phyloP scores from a whole-genome alignment of 2,329 filamentous ascomycete species.

The Hortaea sp. region DNA sequence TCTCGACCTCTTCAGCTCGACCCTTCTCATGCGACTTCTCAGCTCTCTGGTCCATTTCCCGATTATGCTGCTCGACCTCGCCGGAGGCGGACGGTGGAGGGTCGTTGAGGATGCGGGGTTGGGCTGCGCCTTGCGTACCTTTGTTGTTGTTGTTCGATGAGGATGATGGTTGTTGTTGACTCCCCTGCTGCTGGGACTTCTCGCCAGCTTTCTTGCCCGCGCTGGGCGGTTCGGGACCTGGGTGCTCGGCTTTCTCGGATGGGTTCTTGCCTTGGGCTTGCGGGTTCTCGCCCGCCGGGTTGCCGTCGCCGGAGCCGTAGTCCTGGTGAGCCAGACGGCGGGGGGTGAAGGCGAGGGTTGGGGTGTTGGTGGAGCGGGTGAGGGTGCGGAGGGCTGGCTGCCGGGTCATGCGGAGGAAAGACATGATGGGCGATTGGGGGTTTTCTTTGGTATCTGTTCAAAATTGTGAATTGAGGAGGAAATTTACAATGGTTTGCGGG shows the following conservation, averaged over 20 bases:
- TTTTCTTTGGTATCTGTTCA: too few relatives aligned
- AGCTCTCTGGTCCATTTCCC: constrained; percentile 33
- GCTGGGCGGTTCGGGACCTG: constrained; percentile 34
- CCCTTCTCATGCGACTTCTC: constrained; percentile 32
- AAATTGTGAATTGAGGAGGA: too few relatives aligned
- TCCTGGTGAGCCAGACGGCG: constrained; percentile 28
- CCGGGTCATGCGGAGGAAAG: constrained; percentile 10
- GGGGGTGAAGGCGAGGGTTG: constrained; percentile 19
- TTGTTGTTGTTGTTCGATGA: constrained; percentile 3
- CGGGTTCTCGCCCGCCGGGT: constrained; percentile 34
- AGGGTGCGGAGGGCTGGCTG: constrained; percentile 10
- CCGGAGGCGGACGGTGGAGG: constrained; percentile 24
- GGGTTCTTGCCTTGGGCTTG: constrained; percentile 32
- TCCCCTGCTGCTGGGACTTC: constrained; percentile 12
- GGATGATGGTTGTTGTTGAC: constrained; percentile 15
- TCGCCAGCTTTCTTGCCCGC: constrained; percentile 16
- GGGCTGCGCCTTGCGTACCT: constrained; percentile 20
- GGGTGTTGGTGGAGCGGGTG: constrained; percentile 4
- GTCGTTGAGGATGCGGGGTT: constrained; percentile 34
- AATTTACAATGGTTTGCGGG: too few relatives aligned
- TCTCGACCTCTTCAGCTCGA: constrained; percentile 26
- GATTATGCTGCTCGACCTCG: constrained; percentile 34
- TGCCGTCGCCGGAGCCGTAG: constrained; percentile 34
- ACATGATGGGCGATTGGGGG: constrained; percentile 7
- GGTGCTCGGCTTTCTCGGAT: constrained; percentile 33